These are phyloP conservation scores for Hibiscus mutabilis DNA, from an alignment of 345 rosid genomes.

Conservation along the genomic window DNA sequence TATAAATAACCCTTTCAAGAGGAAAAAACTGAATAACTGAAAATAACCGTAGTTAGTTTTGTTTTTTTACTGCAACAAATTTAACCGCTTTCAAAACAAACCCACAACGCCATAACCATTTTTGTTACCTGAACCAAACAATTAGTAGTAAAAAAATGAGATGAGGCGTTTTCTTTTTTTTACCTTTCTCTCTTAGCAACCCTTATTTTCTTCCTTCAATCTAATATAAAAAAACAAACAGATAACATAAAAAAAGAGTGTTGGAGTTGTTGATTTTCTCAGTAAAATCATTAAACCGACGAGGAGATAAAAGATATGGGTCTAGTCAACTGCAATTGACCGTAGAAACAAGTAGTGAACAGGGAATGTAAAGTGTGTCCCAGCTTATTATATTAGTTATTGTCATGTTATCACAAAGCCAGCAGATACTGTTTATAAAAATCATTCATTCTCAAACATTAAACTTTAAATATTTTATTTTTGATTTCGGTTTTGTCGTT, in stretches of 20 bases:
- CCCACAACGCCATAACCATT: conserved; percentile 3
- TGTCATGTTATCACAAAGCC: background rate
- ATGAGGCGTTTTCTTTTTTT: background rate
- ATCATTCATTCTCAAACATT: background rate
- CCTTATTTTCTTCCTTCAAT: background rate
- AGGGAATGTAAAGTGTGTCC: conserved; percentile 22
- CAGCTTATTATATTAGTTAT: too few relatives aligned
- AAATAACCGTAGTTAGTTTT: conserved; percentile 34
- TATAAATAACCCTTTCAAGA: background rate
- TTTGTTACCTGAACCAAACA: conserved; percentile 1
- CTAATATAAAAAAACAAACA: background rate
- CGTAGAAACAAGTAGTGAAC: conserved; percentile 3
- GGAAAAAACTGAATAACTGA: conserved; percentile 3
- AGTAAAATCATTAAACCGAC: conserved; percentile 6
- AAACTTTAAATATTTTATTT: background rate
- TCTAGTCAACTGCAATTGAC: conserved; percentile 65
- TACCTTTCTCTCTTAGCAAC: background rate
- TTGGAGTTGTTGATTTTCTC: background rate
- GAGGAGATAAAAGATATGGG: conserved; percentile 31
- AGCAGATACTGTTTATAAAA: background rate
- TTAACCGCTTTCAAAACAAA: conserved; percentile 36
- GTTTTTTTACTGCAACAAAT: conserved; percentile 17
- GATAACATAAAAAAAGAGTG: background rate
- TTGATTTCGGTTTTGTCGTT: conserved; percentile 23
- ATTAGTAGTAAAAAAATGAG: background rate